Evolutionary conservation across 148 eudicot species (phyloP).

Genomic region (Rhododendron griersonianum): DNA sequence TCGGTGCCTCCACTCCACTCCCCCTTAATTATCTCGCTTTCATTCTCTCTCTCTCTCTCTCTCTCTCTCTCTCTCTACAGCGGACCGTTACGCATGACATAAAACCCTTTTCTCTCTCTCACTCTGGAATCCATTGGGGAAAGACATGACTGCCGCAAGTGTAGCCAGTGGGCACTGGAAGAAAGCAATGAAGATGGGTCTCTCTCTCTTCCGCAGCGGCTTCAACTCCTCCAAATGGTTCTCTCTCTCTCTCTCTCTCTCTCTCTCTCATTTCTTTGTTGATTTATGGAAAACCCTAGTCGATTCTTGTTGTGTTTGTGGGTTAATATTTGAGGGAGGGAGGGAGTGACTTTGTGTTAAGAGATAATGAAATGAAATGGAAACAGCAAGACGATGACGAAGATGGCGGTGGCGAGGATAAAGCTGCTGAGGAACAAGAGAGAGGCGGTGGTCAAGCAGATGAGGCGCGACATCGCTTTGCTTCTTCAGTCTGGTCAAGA

Average conservation of each 20-base stretch:
- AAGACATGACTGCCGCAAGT: constrained; percentile 34
- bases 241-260: neutral
- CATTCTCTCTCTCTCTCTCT: neutral
- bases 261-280: neutral
- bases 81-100: neutral
- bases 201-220: constrained; percentile 46
- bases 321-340: neutral
- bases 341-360: too few relatives aligned
- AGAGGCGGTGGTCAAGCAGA: constrained; percentile 62
- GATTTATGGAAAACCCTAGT: neutral
- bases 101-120: constrained; percentile 8
- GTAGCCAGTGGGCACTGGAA: constrained; percentile 41
- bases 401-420: constrained; percentile 82
- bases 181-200: constrained; percentile 48
- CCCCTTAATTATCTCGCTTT: too few relatives aligned
- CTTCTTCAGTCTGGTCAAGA: constrained; percentile 83
- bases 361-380: too few relatives aligned
- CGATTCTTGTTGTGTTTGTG: neutral
- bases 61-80: neutral
- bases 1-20: neutral
- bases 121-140: neutral
- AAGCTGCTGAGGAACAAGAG: constrained; percentile 90
- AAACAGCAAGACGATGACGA: constrained; percentile 78
- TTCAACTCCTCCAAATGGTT: constrained; percentile 91
- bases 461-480: constrained; percentile 91